Base-by-base conservation (phyloP, 495 filamentous ascomycete genomes). In the Penicillium roqueforti region DNA sequence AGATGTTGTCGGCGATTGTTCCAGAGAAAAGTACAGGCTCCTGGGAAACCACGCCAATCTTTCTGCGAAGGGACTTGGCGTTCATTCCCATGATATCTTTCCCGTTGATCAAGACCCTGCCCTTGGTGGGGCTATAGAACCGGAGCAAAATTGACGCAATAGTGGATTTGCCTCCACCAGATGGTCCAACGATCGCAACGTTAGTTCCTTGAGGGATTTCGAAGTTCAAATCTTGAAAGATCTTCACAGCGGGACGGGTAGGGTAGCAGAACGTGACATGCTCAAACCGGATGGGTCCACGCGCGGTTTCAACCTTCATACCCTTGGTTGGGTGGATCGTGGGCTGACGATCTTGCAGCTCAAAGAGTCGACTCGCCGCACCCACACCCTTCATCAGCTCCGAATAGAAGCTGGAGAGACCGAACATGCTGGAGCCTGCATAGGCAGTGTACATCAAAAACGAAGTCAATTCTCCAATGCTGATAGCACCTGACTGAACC, bases 311-410 rank as follows among this genome's bases (percentile, higher is more conserved):
- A 8, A 97, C 88, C 51, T 83, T 84, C 18, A 76, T 60, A 50
- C 93, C 93, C 32, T 84, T 82, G 1, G 93, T 98, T 2, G 91
- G 82, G 11, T 83, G 85, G 49, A 97, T 97, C 2, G 83, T 87
- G 1, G 91, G 86, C 39, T 95, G 80, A 54, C 93, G 87, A 71
- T 98, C 93, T 69, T 97, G 92, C 5, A 98, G 79, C 66, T 98
- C 93, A 65, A 98, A 98, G 6, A 98, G 78, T 23, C 93, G 88
- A 62, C 86, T 92, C 11, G 93, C 95, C 34, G 93, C 93, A 60
- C 93, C 93, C 20, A 96, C 93, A 36, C 95, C 95, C 66, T 97
- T 97, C 93, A 97, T 97, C 18, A 98, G 81, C 68, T 98, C 93
- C 9, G 91, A 96, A 75, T 96, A 97, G 74, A 98, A 98, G 60